Evolutionary conservation across 2,329 filamentous ascomycete genomes (phyloP), one percentile per base, ranked within the genome.

Genomic region (Claviceps sp.): DNA sequence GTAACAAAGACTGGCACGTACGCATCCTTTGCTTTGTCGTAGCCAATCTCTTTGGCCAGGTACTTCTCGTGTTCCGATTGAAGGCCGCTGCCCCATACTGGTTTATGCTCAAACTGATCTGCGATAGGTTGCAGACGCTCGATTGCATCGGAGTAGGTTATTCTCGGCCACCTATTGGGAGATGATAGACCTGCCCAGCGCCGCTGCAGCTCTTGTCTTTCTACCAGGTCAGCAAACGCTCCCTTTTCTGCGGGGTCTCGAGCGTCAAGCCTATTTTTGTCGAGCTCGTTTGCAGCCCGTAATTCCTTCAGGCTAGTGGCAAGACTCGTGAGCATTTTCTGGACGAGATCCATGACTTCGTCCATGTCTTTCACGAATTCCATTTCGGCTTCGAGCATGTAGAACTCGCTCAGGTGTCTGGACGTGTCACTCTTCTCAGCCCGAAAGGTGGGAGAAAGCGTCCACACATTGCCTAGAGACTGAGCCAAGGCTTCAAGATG

Each of bases 371-470:
- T 75, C 43, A 84, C 78, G 65, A 95, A 95, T 61, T 82, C 84
- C 64, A 90, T 73, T 67, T 98, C 93, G 16, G 84, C 90, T 68
- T 98, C 93, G 2, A 98, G 78, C 93, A 98, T 97, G 70, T 97
- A 97, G 62, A 98, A 97, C 64, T 98, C 93, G 71, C 89, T 95
- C 55, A 98, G 74, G 68, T 98, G 93, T 30, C 93, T 82, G 5
- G 89, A 84, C 0, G 93, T 97, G 63, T 97, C 90, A 68, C 89
- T 96, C 64, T 83, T 84, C 67, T 96, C 93, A 4, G 93, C 93
- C 40, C 93, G 82, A 64, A 98, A 98, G 0, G 89, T 94, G 2
- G 93, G 93, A 4, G 90, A 93, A 11, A 98, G 71, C 1, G 90
- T 87, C 90, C 93, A 98, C 7, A 97, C 93, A 60, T 86, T 88